These are phyloP conservation scores for Chrysochromulina parva DNA, from an alignment of 78 protist genomes.

Conservation along the genomic window DNA sequence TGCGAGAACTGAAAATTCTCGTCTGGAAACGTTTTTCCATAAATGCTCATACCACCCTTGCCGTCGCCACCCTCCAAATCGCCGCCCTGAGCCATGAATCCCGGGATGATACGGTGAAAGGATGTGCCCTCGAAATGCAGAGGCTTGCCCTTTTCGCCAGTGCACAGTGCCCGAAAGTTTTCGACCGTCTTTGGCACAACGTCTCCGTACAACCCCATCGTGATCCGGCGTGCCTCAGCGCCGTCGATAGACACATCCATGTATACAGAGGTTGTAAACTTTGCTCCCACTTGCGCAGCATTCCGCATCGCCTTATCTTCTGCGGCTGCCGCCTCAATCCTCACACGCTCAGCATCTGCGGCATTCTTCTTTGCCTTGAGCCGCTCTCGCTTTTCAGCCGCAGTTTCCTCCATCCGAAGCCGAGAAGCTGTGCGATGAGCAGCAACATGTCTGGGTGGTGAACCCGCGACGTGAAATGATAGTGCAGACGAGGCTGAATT, in stretches of 20 bases:
- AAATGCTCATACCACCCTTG: slow-evolving; percentile 75
- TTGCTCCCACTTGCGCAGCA: too few species aligned
- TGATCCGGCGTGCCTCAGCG: slow-evolving; percentile 75
- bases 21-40: slow-evolving; percentile 88
- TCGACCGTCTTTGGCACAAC: slow-evolving; percentile 54
- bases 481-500: too few species aligned
- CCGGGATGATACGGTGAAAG: slow-evolving; percentile 92
- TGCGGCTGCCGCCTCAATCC: too few species aligned
- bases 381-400: too few species aligned
- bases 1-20: slow-evolving; percentile 91
- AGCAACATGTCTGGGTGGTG: too few species aligned
- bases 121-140: slow-evolving; percentile 84
- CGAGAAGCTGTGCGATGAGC: too few species aligned
- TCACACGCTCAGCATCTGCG: too few species aligned
- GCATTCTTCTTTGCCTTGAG: too few species aligned
- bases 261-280: too few species aligned
- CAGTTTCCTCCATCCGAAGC: too few species aligned
- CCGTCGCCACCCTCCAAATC: slow-evolving; percentile 82
- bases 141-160: slow-evolving; percentile 50
- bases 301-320: too few species aligned
- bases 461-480: too few species aligned
- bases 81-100: slow-evolving; percentile 92
- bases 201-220: slow-evolving; percentile 91
- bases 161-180: slow-evolving; percentile 53
- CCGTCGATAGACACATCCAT: slow-evolving; percentile 89